Conservation (phyloP, 306 rosid genomes). For the Canavalia ensiformis region DNA sequence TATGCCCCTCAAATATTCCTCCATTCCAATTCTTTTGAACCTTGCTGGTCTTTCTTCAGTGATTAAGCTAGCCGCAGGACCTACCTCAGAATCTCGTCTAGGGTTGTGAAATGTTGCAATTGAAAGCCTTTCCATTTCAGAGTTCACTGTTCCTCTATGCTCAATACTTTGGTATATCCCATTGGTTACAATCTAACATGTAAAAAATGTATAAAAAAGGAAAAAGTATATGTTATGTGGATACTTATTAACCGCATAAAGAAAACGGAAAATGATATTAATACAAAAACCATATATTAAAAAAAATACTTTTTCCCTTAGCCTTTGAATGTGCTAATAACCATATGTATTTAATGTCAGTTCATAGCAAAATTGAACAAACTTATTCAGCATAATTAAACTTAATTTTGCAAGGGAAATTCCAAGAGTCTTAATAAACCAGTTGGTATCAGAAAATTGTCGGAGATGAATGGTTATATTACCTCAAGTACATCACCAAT, state of each 20-base stretch:
- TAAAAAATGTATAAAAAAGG: background rate
- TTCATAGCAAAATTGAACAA: background rate
- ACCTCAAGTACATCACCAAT: background rate
- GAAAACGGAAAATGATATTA: background rate
- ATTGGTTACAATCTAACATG: background rate
- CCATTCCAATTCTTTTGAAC: conserved; percentile 40
- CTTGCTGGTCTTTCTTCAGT: conserved; percentile 34
- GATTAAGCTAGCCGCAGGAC: conserved; percentile 49
- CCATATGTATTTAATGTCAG: background rate
- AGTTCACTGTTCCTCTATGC: conserved; percentile 47
- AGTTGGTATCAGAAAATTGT: background rate
- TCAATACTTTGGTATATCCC: conserved; percentile 42
- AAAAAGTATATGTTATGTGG: too few species aligned
- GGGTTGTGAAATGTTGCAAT: conserved; percentile 52
- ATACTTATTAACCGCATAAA: too few species aligned
- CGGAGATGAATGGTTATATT: background rate
- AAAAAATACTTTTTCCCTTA: too few species aligned
- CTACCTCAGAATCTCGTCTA: conserved; percentile 20
- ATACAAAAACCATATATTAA: too few species aligned
- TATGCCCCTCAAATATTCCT: conserved; percentile 38
- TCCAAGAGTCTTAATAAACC: background rate
- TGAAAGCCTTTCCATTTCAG: conserved; percentile 48
- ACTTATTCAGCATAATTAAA: background rate
- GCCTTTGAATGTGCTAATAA: too few species aligned
- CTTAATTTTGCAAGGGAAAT: background rate